A percentile compares a stretch with the other conserved stretches of the same genome.
phyloP scores from a whole-genome alignment of 495 filamentous ascomycete genomes.

The Tuber magnatum region DNA sequence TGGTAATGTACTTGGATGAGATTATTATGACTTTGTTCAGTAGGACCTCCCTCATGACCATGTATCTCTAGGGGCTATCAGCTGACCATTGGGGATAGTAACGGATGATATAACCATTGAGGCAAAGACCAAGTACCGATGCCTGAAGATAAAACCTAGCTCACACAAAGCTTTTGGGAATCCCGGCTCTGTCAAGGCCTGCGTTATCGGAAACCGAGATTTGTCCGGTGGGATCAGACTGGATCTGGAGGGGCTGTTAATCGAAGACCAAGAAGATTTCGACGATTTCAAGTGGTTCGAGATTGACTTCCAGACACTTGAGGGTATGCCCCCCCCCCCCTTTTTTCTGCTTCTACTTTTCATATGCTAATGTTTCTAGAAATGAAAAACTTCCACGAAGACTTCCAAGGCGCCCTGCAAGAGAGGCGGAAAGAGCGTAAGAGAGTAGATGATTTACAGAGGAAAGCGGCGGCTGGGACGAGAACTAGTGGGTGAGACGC shows the following conservation, averaged over 20 bases:
- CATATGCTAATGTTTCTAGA: conserved; percentile 7
- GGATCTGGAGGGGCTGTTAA: conserved; percentile 30
- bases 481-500: conserved; percentile 1
- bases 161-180: conserved; percentile 24
- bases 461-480: conserved; percentile 16
- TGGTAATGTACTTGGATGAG: conserved; percentile 34
- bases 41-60: background rate
- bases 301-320: conserved; percentile 30
- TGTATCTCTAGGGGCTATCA: background rate
- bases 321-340: conserved; percentile 7
- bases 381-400: conserved; percentile 24
- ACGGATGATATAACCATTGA: conserved; percentile 34
- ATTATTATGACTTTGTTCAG: conserved; percentile 28
- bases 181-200: conserved; percentile 28
- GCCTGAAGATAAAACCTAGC: conserved; percentile 24
- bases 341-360: background rate
- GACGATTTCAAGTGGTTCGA: conserved; percentile 39
- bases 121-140: conserved; percentile 5
- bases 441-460: conserved; percentile 26
- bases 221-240: conserved; percentile 33
- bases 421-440: conserved; percentile 28
- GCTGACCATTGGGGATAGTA: conserved; percentile 17
- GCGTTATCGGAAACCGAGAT: conserved; percentile 26
- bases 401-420: conserved; percentile 21
- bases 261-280: conserved; percentile 26